Evolutionary conservation across 2,329 filamentous ascomycete genomes (phyloP).

Genomic region (Penicillium expansum): DNA sequence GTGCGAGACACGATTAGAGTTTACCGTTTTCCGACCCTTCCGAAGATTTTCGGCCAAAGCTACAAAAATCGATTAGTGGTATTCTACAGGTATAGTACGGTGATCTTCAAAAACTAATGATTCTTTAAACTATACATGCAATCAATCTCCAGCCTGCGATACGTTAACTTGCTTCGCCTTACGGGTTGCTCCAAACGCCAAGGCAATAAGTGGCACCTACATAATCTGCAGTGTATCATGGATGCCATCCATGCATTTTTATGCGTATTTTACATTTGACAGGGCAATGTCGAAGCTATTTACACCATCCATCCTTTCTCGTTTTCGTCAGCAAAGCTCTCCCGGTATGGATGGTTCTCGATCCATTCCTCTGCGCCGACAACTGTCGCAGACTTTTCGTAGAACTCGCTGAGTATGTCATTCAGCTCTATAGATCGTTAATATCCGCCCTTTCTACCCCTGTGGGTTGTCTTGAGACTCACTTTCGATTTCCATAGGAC

Average conservation of each 20-base stretch:
- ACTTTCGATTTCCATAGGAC: constrained; percentile 5
- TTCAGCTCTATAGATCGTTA: constrained; percentile 4
- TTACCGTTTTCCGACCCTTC: too few relatives aligned
- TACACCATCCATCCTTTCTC: constrained; percentile 5
- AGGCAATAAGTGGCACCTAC: neutral
- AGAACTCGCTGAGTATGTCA: constrained; percentile 4
- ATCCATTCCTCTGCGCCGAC: constrained; percentile 9
- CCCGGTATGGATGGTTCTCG: constrained; percentile 5
- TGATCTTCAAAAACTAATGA: too few relatives aligned
- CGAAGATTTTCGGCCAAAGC: too few relatives aligned
- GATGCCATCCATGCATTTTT: neutral
- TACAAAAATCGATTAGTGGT: too few relatives aligned
- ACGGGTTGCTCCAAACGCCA: neutral
- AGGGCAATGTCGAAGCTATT: neutral
- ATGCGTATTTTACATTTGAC: neutral
- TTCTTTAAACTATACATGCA: too few relatives aligned
- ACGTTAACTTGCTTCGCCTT: neutral
- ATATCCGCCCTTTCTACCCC: neutral
- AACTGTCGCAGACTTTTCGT: neutral
- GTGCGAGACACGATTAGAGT: too few relatives aligned
- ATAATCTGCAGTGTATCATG: neutral
- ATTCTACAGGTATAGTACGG: too few relatives aligned
- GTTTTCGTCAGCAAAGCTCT: constrained; percentile 3
- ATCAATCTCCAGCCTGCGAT: too few relatives aligned
- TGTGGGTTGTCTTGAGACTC: neutral